phyloP scores from a whole-genome alignment of 2,329 filamentous ascomycete genomes.

The Colletotrichum acutatum region DNA sequence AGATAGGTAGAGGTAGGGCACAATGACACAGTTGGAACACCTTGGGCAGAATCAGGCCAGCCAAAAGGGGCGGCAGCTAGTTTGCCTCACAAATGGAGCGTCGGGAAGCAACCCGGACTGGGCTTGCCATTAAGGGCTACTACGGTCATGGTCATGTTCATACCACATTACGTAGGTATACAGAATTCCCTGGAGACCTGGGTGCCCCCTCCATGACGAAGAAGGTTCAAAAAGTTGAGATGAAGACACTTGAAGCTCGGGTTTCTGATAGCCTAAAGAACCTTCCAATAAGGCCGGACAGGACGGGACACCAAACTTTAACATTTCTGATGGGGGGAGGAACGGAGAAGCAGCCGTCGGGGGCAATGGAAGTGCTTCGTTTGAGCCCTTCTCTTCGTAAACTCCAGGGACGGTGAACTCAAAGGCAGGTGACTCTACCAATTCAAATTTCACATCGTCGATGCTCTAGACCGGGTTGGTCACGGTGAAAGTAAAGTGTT shows the following conservation, averaged over 20 bases:
- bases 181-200: neutral
- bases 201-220: neutral
- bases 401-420: conserved; percentile 30
- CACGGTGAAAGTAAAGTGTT: neutral
- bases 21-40: neutral
- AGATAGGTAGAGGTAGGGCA: neutral
- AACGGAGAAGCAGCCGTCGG: neutral
- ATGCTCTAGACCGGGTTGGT: neutral
- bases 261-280: neutral
- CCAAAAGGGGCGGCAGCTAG: neutral
- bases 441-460: conserved; percentile 5
- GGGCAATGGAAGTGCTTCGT: neutral
- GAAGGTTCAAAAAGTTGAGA: conserved; percentile 14
- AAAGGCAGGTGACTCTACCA: conserved; percentile 31
- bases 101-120: conserved; percentile 17
- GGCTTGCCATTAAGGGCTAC: conserved; percentile 2
- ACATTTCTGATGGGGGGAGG: neutral
- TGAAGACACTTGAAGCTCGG: conserved; percentile 23
- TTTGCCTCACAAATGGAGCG: neutral
- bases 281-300: conserved; percentile 16
- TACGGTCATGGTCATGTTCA: neutral
- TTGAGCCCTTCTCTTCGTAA: conserved; percentile 9
- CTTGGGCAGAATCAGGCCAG: neutral
- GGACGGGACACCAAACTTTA: neutral
- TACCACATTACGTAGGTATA: neutral